Base-by-base conservation (phyloP, 805 yeast species). In the Peterozyma toletana region DNA sequence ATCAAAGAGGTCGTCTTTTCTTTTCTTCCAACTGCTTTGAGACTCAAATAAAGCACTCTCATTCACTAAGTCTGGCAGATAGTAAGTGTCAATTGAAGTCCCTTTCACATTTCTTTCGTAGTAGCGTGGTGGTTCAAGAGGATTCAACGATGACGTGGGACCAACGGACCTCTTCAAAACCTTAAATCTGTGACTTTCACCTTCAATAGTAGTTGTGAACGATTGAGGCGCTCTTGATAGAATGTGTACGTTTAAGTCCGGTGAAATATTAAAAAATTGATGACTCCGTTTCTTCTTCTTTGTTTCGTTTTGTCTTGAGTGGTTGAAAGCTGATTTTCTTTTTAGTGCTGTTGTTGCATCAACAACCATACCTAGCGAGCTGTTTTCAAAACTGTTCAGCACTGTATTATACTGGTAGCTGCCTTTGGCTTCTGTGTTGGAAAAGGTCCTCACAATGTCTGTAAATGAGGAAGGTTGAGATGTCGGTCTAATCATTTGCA, bases 151-250 rank as follows among this genome's bases (percentile, higher is more conserved):
- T 4, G 21, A 39, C n/a, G 38, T 38, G 5, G 42, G 34, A 9
- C 10, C n/a, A 14, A 38, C 29, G 15, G 38, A 37, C 2, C n/a
- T 11, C 13, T 33, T 37, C n/a, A 35, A 30, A 9, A 34, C 17
- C n/a, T 16, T 11, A 13, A 33, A 40, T 14, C 35, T 37, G n/a
- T 37, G 44, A 16, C 33, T 30, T 9, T 33, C 38, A 7, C 35
- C 49, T 42, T 61, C 66, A 9, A 59, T 37, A 39, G 61, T 63
- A 4, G 56, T 51, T 1, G 66, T 55, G 62, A 9, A 44, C 21
- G 14, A 54, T 44, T 9, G 50, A 41, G 11, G 48, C 37, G 40
- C 63, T 50, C 31, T 54, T 50, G 37, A 53, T 54, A 36, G 52
- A 47, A 45, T 53, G 59, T 14, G 47, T 34, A 16, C 47, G 35